Evolutionary conservation across 2,329 filamentous ascomycete genomes (phyloP), one percentile per base, ranked within the genome.

Genomic region (Tolypocladium guangdongense): DNA sequence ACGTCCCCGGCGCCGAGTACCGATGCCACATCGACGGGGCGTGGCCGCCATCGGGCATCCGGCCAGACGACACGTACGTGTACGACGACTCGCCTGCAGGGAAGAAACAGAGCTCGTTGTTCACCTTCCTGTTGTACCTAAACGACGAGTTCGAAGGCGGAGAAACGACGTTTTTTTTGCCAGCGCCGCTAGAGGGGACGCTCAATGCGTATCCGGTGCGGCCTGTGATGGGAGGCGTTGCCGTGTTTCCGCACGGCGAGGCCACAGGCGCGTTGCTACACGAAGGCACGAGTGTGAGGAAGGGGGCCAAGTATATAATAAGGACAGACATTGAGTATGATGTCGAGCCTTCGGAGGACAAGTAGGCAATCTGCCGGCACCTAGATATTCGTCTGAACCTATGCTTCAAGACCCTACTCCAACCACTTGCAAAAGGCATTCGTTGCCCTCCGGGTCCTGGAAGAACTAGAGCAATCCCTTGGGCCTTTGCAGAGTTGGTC

Each of bases 141-240:
- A 87, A 87, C 50, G 84, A 87, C 56, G 84, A 88, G 54, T 88
- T 88, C 52, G 80, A 84, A 58, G 83, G 82, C 11, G 84, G 84
- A 27, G 84, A 88, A 65, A 88, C 84, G 0, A 87, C 83, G 0
- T 88, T 86, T 61, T 88, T 88, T 65, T 66, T 87, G 5, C 85
- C 85, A 0, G 82, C 78, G 5, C 73, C 78, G 0, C 72, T 75
- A 20, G 84, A 88, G 57, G 84, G 84, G 0, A 76, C 75, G 0
- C 75, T 88, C 58, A 87, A 88, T 59, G 84, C 84, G 0, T 87
- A 87, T 59, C 81, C 83, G 0, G 78, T 88, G 0, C 78, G 80
- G 53, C 85, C 85, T 0, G 78, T 87, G 11, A 85, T 86, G 78
- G 85, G 85, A 5, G 78, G 76, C 47, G 81, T 86, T 0, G 83